These are phyloP conservation scores for Pleurotus cornucopiae DNA, from an alignment of 768 basidiomycete genomes.

Conservation along the genomic window DNA sequence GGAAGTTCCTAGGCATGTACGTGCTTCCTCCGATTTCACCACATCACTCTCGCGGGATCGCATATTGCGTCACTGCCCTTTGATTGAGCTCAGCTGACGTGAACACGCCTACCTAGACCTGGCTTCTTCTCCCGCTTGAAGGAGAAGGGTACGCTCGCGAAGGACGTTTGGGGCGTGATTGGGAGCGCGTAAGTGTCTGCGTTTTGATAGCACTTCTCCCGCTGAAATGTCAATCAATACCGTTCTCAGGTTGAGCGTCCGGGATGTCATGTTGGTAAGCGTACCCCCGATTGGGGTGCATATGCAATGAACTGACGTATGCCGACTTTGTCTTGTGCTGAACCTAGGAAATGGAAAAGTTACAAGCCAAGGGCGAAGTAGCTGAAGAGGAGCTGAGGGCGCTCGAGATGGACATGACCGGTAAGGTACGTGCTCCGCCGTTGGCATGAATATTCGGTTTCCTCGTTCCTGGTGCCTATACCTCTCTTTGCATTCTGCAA, in stretches of 20 bases:
- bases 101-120: slow-evolving; percentile 38
- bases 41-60: neutral
- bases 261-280: slow-evolving; percentile 63
- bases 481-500: neutral
- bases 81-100: too few species aligned
- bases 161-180: slow-evolving; percentile 96
- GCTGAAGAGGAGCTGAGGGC: slow-evolving; percentile 82
- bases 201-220: too few species aligned
- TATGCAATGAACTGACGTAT: neutral
- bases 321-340: neutral
- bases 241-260: slow-evolving; percentile 57
- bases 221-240: too few species aligned
- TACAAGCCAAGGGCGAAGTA: slow-evolving; percentile 85
- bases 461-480: neutral
- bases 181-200: slow-evolving; percentile 75
- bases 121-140: slow-evolving; percentile 93
- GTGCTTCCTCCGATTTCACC: slow-evolving; percentile 22
- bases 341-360: slow-evolving; percentile 80
- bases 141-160: slow-evolving; percentile 89
- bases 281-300: neutral
- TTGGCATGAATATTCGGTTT: neutral
- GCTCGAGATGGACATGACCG: slow-evolving; percentile 89
- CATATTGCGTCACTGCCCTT: neutral
- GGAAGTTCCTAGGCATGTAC: slow-evolving; percentile 86
- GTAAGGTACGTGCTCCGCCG: slow-evolving; percentile 52